Evolutionary conservation across 176 grass and related monocot species (phyloP).

Genomic region (Avena eriantha): DNA sequence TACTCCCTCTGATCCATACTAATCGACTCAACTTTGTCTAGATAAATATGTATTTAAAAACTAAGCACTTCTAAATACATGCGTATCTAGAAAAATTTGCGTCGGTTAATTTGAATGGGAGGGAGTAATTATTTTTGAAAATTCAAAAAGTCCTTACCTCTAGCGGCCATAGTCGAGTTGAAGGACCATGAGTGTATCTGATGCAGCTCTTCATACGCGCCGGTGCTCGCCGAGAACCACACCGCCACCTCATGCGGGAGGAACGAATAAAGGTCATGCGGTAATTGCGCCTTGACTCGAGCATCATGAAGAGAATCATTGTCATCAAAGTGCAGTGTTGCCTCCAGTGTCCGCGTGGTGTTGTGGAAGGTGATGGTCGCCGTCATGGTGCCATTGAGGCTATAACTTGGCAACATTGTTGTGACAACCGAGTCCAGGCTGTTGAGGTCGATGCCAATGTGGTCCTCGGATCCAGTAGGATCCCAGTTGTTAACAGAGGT

Average conservation of each 20-base stretch:
- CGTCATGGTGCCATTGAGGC: not conserved
- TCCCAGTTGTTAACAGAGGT: not conserved
- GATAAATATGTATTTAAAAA: too few species aligned
- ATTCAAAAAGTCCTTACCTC: not conserved
- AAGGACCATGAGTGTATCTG: constrained; percentile 28
- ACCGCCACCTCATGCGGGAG: constrained; percentile 1
- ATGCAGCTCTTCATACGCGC: not conserved
- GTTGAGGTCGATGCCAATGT: not conserved
- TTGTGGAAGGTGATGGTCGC: not conserved
- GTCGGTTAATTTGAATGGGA: too few species aligned
- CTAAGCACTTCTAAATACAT: too few species aligned
- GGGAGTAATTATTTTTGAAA: too few species aligned
- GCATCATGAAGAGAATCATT: too few species aligned
- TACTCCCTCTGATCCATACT: too few species aligned
- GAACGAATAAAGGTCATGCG: not conserved
- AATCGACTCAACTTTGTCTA: too few species aligned
- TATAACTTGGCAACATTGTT: not conserved
- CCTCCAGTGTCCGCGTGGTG: not conserved
- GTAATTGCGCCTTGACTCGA: not conserved
- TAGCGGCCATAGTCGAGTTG: not conserved
- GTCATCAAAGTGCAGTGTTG: not conserved
- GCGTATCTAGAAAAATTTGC: too few species aligned
- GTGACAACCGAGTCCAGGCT: not conserved
- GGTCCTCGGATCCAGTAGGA: not conserved
- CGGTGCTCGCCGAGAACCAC: not conserved